phyloP scores from a whole-genome alignment of 768 basidiomycete species.

The Epithele typhae region DNA sequence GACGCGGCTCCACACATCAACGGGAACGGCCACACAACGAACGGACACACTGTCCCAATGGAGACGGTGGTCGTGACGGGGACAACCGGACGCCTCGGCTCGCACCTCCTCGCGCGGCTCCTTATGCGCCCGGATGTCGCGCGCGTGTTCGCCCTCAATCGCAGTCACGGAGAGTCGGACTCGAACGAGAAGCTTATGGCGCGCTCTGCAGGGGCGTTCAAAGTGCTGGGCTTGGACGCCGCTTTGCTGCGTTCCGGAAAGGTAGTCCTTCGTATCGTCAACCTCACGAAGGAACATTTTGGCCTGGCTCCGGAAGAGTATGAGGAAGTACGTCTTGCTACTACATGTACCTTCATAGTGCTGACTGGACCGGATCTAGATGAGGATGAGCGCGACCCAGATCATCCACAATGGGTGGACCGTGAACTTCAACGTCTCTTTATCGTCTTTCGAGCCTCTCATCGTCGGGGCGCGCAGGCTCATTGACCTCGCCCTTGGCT shows the following conservation, averaged over 20 bases:
- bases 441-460: conserved; percentile 34
- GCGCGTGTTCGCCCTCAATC: conserved; percentile 24
- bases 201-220: conserved; percentile 14
- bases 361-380: too few relatives aligned
- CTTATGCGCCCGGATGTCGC: conserved; percentile 12
- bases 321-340: background rate
- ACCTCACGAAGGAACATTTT: conserved; percentile 8
- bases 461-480: conserved; percentile 22
- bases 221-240: conserved; percentile 12
- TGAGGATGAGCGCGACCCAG: conserved; percentile 25
- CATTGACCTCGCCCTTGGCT: conserved; percentile 8
- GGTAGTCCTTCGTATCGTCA: conserved; percentile 11
- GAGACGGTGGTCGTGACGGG: conserved; percentile 29
- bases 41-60: too few relatives aligned
- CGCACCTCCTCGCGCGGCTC: conserved; percentile 23
- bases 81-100: conserved; percentile 30
- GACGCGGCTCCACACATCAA: background rate
- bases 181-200: background rate
- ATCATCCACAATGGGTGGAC: conserved; percentile 40
- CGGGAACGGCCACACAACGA: background rate
- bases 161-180: conserved; percentile 6
- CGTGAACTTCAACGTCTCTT: conserved; percentile 38
- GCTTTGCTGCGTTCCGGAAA: conserved; percentile 1
- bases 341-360: too few relatives aligned
- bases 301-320: conserved; percentile 10